Percentiles rank a stretch among this genome's conserved stretches.
phyloP scores from a whole-genome alignment of 192 early-diverging fungal genomes.

The Backusella parvicylindrica region DNA sequence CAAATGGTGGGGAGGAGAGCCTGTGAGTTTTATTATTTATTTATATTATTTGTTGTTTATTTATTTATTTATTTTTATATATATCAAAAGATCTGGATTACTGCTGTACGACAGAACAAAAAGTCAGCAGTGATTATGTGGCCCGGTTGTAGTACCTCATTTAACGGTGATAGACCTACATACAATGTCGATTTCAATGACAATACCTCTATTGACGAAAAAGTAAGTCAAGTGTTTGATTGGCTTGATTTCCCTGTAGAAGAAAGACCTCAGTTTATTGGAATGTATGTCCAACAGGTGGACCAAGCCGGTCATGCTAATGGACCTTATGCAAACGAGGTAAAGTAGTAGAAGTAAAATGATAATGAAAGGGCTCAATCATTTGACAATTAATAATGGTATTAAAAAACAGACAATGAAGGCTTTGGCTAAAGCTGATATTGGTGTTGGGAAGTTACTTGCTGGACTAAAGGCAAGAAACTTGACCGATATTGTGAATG shows the following conservation, averaged over 20 bases:
- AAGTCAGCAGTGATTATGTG: constrained; percentile 83
- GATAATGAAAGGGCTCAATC: no score
- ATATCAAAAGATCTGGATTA: constrained; percentile 77
- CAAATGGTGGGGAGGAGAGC: constrained; percentile 91
- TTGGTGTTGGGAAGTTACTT: constrained; percentile 57
- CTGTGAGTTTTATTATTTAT: constrained; percentile 43
- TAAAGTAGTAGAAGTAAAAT: constrained; percentile 34
- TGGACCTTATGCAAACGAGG: constrained; percentile 65
- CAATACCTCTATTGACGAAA: constrained; percentile 42
- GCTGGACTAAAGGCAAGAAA: constrained; percentile 52
- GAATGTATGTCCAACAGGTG: constrained; percentile 76
- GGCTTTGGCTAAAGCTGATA: constrained; percentile 51
- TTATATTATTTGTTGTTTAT: not conserved
- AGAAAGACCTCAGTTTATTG: constrained; percentile 72
- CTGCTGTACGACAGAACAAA: constrained; percentile 69
- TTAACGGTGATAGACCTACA: constrained; percentile 61
- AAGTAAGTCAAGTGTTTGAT: constrained; percentile 57
- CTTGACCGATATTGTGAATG: constrained; percentile 64
- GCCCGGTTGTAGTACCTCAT: constrained; percentile 69
- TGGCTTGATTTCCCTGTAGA: constrained; percentile 78
- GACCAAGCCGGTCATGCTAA: constrained; percentile 72
- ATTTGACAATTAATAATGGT: not conserved
- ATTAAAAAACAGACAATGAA: not conserved
- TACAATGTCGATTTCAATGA: constrained; percentile 58
- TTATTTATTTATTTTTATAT: not conserved